A percentile compares a stretch with the other conserved stretches of the same genome.
These are phyloP conservation scores for Quercus robur DNA, from an alignment of 306 rosid species.

Conservation along the genomic window DNA sequence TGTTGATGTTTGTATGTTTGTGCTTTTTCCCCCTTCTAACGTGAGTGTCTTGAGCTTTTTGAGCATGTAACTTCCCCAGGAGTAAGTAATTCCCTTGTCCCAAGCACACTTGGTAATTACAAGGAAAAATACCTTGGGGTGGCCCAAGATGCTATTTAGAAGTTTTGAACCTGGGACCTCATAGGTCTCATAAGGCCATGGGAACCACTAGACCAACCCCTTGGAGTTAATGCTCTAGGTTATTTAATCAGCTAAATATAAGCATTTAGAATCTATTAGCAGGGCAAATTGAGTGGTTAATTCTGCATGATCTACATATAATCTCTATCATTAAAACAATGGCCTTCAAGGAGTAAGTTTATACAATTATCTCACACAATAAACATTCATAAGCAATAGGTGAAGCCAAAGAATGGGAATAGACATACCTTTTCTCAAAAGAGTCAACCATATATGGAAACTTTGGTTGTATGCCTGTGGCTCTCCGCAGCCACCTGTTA, in stretches of 20 bases:
- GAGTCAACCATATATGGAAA: constrained; percentile 97
- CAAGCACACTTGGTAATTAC: no score
- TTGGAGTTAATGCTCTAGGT: neutral
- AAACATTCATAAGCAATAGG: neutral
- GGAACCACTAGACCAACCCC: no score
- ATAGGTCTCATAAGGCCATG: no score
- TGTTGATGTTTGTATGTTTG: no score
- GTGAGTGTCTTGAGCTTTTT: no score
- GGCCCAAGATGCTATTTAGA: no score
- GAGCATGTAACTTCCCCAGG: no score
- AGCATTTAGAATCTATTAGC: neutral
- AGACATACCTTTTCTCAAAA: constrained; percentile 80
- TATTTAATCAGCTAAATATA: neutral
- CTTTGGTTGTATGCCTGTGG: constrained; percentile 89
- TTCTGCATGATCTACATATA: neutral
- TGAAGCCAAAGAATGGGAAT: constrained; percentile 1
- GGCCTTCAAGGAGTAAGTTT: neutral
- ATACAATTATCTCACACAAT: neutral
- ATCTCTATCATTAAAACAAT: neutral
- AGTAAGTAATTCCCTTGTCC: no score
- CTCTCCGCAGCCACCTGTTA: constrained; percentile 93
- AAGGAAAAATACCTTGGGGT: no score
- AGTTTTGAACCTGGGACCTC: no score
- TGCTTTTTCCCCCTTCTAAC: no score
- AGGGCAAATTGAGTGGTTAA: neutral